Evolutionary conservation across 345 rosid species (phyloP).

Genomic region (Clausena lansium): DNA sequence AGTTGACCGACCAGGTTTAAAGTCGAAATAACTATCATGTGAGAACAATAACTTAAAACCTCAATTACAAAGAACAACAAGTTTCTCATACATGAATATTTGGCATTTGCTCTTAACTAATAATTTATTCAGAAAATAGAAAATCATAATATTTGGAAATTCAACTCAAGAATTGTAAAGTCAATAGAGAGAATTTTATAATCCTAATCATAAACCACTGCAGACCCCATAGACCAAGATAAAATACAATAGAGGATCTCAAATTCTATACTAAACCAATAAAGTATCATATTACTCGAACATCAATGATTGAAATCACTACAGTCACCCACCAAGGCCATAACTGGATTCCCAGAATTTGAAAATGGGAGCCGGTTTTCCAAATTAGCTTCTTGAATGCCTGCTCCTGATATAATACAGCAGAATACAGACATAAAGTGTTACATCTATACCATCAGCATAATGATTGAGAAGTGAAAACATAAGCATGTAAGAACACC

Average conservation of each 20-base stretch:
- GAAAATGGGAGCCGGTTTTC: constrained; percentile 81
- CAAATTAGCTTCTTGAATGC: constrained; percentile 48
- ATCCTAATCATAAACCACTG: background rate
- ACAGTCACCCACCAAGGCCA: constrained; percentile 74
- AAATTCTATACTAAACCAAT: background rate
- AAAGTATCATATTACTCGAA: background rate
- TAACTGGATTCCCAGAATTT: constrained; percentile 87
- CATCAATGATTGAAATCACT: background rate
- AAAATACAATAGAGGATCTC: background rate
- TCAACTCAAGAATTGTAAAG: background rate
- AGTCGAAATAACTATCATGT: background rate
- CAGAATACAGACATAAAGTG: constrained; percentile 4
- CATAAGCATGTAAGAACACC: constrained; percentile 34
- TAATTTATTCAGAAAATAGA: background rate
- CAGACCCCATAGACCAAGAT: background rate
- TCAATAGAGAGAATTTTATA: background rate
- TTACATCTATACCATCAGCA: constrained; percentile 3
- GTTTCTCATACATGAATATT: background rate
- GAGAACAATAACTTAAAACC: background rate
- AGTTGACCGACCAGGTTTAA: background rate
- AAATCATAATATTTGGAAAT: background rate
- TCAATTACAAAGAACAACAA: background rate
- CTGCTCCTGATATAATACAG: constrained; percentile 38
- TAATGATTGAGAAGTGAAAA: constrained; percentile 10
- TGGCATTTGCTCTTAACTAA: background rate